Evolutionary conservation across 2,329 filamentous ascomycete species (phyloP).

Genomic region (Clonostachys rosea): DNA sequence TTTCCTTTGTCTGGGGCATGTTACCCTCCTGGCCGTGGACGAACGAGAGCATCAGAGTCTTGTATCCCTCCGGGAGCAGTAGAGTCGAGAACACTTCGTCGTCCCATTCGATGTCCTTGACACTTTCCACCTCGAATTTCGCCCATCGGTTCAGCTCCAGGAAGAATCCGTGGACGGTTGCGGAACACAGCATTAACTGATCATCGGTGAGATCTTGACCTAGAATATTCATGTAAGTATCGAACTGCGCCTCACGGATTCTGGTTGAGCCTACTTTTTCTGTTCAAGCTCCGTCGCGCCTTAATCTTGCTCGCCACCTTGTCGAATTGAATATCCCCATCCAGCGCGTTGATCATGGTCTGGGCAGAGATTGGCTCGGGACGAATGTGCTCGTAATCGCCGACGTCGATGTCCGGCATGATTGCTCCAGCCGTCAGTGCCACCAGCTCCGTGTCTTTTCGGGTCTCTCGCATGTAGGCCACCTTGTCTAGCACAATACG

Average conservation of each 20-base stretch:
- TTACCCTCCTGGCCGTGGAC: slow-evolving; percentile 21
- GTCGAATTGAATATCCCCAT: too few species aligned
- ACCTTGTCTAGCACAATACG: too few species aligned
- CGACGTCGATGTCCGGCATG: too few species aligned
- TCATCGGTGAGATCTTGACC: slow-evolving; percentile 6
- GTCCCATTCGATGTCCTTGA: slow-evolving; percentile 35
- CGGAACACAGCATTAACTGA: slow-evolving; percentile 3
- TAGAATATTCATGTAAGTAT: slow-evolving; percentile 9
- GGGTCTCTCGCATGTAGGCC: too few species aligned
- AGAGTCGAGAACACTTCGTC: slow-evolving; percentile 34
- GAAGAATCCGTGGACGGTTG: slow-evolving; percentile 24
- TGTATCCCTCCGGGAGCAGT: slow-evolving; percentile 35
- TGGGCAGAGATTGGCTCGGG: too few species aligned
- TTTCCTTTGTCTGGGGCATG: slow-evolving; percentile 39
- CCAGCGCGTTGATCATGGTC: too few species aligned
- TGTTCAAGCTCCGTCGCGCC: too few species aligned
- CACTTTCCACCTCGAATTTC: slow-evolving; percentile 30
- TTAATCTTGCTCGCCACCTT: too few species aligned
- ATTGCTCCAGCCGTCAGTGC: too few species aligned
- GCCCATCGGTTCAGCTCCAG: slow-evolving; percentile 14
- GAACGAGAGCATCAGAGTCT: slow-evolving; percentile 34
- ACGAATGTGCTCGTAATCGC: too few species aligned
- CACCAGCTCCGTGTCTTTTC: too few species aligned
- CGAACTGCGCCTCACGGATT: slow-evolving; percentile 7
- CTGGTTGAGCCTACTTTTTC: too few species aligned